Evolutionary conservation across 2,329 filamentous ascomycete genomes (phyloP).

Genomic region (Anthostomella pinea): DNA sequence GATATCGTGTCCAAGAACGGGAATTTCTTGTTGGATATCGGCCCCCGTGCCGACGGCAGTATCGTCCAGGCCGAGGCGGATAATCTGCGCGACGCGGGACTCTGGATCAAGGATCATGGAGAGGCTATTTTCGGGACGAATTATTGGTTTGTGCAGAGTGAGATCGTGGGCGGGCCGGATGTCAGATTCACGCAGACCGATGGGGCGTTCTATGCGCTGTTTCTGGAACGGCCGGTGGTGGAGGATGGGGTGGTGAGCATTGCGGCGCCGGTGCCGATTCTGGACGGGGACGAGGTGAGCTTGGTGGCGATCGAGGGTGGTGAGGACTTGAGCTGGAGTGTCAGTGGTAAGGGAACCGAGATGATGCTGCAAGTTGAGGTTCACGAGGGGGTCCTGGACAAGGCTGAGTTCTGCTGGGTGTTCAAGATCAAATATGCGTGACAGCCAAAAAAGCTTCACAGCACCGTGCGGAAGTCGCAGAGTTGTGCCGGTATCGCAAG

Average conservation of each 20-base stretch:
- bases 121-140: slow-evolving; percentile 58
- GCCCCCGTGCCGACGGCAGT: slow-evolving; percentile 52
- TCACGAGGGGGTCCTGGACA: slow-evolving; percentile 17
- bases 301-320: slow-evolving; percentile 38
- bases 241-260: slow-evolving; percentile 36
- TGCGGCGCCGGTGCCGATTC: slow-evolving; percentile 42
- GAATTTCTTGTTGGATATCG: slow-evolving; percentile 55
- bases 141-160: slow-evolving; percentile 36
- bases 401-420: slow-evolving; percentile 27
- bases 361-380: slow-evolving; percentile 17
- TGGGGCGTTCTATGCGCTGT: slow-evolving; percentile 52
- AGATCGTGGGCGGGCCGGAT: slow-evolving; percentile 24
- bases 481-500: too few relatives aligned
- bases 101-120: slow-evolving; percentile 50
- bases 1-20: slow-evolving; percentile 32
- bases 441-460: too few relatives aligned
- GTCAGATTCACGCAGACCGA: slow-evolving; percentile 50
- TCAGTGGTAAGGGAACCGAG: slow-evolving; percentile 11
- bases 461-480: too few relatives aligned
- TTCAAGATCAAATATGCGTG: slow-evolving; percentile 26
- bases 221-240: slow-evolving; percentile 38
- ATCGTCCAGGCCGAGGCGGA: slow-evolving; percentile 48
- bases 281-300: slow-evolving; percentile 45
- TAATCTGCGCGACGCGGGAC: slow-evolving; percentile 48
- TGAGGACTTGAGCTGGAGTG: slow-evolving; percentile 24